Conservation (phyloP, 192 early-diverging fungal genomes). For the Radiomyces spectabilis region DNA sequence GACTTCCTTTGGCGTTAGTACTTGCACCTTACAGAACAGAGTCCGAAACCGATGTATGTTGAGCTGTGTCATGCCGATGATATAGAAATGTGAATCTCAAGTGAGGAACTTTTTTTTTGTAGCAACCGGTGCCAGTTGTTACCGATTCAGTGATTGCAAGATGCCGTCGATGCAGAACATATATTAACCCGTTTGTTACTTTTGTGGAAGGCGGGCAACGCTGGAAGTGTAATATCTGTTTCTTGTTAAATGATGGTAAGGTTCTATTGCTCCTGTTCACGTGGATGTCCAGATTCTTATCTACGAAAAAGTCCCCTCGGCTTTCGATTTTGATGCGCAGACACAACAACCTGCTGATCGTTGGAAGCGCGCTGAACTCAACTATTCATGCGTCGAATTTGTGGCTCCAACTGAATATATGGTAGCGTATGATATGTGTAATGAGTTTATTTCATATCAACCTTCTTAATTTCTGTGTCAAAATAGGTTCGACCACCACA, state of each 20-base stretch:
- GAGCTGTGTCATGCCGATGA: not conserved
- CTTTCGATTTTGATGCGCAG: conserved; percentile 73
- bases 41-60: conserved; percentile 61
- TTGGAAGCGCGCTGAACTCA: conserved; percentile 85
- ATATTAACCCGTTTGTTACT: conserved; percentile 94
- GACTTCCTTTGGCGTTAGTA: conserved; percentile 83
- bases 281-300: not conserved
- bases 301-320: conserved; percentile 46
- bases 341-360: conserved; percentile 75
- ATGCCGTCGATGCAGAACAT: conserved; percentile 90
- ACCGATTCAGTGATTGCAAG: conserved; percentile 87
- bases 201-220: conserved; percentile 93
- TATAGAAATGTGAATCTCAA: not conserved
- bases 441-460: too few species aligned
- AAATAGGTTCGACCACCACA: conserved; percentile 82
- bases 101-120: not conserved
- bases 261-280: not conserved
- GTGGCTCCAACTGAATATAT: conserved; percentile 97
- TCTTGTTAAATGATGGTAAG: conserved; percentile 80
- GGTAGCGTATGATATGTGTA: too few species aligned
- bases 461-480: too few species aligned
- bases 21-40: conserved; percentile 83
- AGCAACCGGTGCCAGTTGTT: conserved; percentile 68
- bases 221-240: conserved; percentile 97
- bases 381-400: conserved; percentile 86